A percentile compares a stretch with the other conserved stretches of the same genome.
Evolutionary conservation across 2,329 filamentous ascomycete species (phyloP).

Genomic region (Fusarium floridanum): DNA sequence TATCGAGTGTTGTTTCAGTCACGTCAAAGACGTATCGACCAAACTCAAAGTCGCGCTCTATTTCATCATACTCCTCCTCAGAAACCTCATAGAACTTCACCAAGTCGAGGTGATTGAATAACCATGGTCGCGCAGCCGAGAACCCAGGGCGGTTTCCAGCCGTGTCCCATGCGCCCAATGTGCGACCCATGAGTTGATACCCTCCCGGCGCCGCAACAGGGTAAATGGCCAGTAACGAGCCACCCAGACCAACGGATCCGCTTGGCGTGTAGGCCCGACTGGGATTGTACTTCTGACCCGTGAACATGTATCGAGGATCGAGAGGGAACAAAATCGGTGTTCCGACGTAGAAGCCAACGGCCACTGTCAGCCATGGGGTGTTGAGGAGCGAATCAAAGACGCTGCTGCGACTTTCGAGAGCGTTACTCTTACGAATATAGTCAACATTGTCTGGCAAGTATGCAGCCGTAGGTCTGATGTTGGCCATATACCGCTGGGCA

Average conservation of each 20-base stretch:
- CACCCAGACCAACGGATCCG: constrained; percentile 52
- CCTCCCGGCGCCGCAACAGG: constrained; percentile 55
- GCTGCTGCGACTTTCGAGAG: constrained; percentile 39
- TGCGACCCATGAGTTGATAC: constrained; percentile 53
- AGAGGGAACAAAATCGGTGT: constrained; percentile 50
- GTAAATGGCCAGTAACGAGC: constrained; percentile 53
- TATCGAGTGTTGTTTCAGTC: constrained; percentile 43
- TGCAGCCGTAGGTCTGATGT: background rate
- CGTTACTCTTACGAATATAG: background rate
- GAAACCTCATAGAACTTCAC: constrained; percentile 52
- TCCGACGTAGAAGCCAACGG: constrained; percentile 54
- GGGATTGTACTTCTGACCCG: background rate
- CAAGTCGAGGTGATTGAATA: constrained; percentile 53
- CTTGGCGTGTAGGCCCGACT: background rate
- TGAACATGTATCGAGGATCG: constrained; percentile 44
- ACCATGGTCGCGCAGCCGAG: constrained; percentile 49
- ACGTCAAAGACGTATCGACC: constrained; percentile 51
- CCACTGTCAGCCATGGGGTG: constrained; percentile 49
- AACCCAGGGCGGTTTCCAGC: constrained; percentile 50
- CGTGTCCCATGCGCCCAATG: constrained; percentile 52
- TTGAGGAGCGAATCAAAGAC: constrained; percentile 51
- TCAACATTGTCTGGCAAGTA: constrained; percentile 1
- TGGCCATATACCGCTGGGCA: constrained; percentile 17
- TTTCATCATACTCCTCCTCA: constrained; percentile 48
- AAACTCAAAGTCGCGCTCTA: constrained; percentile 46